A percentile compares a stretch with the other conserved stretches of the same genome.
phyloP scores from a whole-genome alignment of 495 filamentous ascomycete genomes.

The Neurospora sp. region DNA sequence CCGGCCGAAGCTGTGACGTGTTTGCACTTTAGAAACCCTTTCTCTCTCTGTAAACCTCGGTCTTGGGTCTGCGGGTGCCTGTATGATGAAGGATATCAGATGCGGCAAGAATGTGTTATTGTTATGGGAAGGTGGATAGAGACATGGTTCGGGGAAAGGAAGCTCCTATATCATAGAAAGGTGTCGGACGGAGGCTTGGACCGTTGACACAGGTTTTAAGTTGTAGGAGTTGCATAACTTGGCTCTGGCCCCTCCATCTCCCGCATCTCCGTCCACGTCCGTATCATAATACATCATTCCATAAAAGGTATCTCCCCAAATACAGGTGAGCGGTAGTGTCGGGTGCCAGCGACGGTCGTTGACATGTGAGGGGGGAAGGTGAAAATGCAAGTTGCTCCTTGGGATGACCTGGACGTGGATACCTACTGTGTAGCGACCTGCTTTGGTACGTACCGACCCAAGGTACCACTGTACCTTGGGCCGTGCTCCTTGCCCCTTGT shows the following conservation, averaged over 20 bases:
- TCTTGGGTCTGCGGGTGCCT: background rate
- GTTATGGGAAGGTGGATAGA: background rate
- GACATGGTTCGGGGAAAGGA: background rate
- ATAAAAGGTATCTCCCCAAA: background rate
- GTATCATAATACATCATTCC: no score
- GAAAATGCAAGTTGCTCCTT: background rate
- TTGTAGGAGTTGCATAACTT: background rate
- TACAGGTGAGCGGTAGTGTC: background rate
- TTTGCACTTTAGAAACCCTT: background rate
- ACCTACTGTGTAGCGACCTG: background rate
- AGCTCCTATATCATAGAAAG: background rate
- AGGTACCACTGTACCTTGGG: background rate
- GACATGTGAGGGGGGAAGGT: background rate
- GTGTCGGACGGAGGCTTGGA: background rate
- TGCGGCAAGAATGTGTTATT: background rate
- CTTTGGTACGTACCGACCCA: background rate
- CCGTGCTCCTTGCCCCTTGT: background rate
- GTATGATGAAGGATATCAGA: background rate
- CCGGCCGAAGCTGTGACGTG: background rate
- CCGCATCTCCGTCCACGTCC: background rate
- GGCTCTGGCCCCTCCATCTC: no score
- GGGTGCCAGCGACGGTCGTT: background rate
- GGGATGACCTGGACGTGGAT: background rate
- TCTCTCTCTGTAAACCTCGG: background rate
- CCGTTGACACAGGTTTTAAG: background rate